Evolutionary conservation across 2,329 filamentous ascomycete genomes (phyloP), one percentile per base, ranked within the genome.

Genomic region (Aspergillus proliferans): DNA sequence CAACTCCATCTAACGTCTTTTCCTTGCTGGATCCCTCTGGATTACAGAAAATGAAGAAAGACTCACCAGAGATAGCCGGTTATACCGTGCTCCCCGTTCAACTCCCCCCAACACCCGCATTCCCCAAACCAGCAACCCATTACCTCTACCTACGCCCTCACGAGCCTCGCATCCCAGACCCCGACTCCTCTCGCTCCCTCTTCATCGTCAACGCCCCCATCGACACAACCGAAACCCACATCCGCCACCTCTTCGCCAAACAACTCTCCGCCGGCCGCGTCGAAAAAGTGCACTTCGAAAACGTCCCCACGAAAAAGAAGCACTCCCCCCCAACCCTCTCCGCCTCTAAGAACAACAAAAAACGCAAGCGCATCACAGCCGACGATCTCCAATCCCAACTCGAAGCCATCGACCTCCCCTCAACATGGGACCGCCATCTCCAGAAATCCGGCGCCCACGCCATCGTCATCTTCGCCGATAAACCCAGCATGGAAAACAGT

Each of bases 121-220:
- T 79, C 50, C 79, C 83, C 21, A 70, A 76, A 39, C 69, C 78
- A 40, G 78, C 83, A 50, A 82, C 81, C 45, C 93, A 97, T 72
- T 88, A 91, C 70, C 76, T 97, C 61, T 95, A 95, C 72, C 72
- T 97, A 48, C 88, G 88, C 56, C 83, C 83, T 48, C 91, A 97
- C 70, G 79, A 84, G 42, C 90, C 92, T 52, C 88, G 86, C 71
- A 79, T 87, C 38, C 83, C 87, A 12, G 86, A 86, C 6, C 76
- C 80, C 47, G 80, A 87, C 67, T 86, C 92, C 59, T 74, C 82
- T 14, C 84, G 91, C 58, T 90, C 87, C 52, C 78, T 98, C 15
- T 98, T 95, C 70, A 66, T 95, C n/a, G 87, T 91, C 55, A 97
- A 98, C 62, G 73, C 94, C 1, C 93, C 93, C 6, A 77, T 86